Base-by-base conservation (phyloP, 495 filamentous ascomycete genomes). In the Eremomyces bilateralis region DNA sequence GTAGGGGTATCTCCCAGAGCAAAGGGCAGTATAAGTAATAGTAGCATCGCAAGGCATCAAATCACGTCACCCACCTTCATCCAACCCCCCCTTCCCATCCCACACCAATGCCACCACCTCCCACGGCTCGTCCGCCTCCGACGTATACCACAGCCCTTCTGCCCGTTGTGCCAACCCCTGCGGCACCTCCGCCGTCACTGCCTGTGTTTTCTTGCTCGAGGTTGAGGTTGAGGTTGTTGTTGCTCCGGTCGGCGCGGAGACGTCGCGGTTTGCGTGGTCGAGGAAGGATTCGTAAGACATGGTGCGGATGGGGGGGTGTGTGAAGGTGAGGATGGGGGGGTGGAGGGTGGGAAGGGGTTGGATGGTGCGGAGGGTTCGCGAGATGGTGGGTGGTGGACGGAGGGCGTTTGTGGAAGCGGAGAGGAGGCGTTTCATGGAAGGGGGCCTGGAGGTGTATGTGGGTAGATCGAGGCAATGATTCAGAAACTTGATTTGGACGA, bases 101-200 rank as follows among this genome's bases (percentile, higher is more conserved):
- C 64, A 83, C 39, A 54, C 57, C 43, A 91, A 46, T 33, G 58
- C 64, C 3, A 92, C 80, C 1, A 70, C 66, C 49, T 73, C 72
- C 52, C 84, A 92, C 22, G 75, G 75, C 57, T 85, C 78, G 53
- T 92, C 82, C 4, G 77, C 65, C 38, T 92, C 82, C 35, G 74
- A 82, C 3, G 66, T 51, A 51, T 85, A 90, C 46, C 69, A 75
- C n/a, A n/a, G n/a, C n/a, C n/a, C n/a, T 31, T 55, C 62, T 36
- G 77, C 67, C 20, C 70, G 57, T 2, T 59, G 54, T 41, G 59
- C 49, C 39, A 90, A 54, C 15, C 55, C 52, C 15, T 52, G 46
- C 0, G 80, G 80, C 30, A 84, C 57, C 11, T 70, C 53, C 21
- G 65, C 64, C 31, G 56, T 53, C 24, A 62, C 51, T 18, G 51